phyloP scores from a whole-genome alignment of 306 rosid genomes.

The Comarum palustre region DNA sequence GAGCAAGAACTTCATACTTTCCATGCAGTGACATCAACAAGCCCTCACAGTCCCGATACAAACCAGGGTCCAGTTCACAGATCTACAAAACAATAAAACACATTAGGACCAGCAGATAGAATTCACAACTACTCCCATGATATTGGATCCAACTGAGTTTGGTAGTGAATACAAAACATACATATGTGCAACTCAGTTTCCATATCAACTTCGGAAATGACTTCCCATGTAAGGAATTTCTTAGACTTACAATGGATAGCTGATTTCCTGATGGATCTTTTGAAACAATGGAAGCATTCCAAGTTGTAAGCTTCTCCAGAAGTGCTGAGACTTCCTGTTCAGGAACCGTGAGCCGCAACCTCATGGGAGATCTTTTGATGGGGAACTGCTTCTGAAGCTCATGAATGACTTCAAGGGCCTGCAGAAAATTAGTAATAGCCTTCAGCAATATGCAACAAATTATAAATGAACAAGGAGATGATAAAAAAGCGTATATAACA shows the following conservation, averaged over 20 bases:
- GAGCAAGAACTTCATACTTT: constrained; percentile 83
- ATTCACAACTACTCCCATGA: neutral
- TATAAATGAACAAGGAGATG: neutral
- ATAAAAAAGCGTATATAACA: neutral
- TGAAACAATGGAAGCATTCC: constrained; percentile 65
- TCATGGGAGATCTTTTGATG: constrained; percentile 85
- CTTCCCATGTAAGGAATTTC: neutral
- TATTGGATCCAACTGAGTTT: neutral
- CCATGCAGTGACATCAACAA: constrained; percentile 60
- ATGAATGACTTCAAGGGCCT: constrained; percentile 94
- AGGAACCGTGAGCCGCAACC: constrained; percentile 52
- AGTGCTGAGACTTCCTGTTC: constrained; percentile 51
- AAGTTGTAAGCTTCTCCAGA: constrained; percentile 56
- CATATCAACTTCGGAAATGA: neutral
- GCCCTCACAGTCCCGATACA: constrained; percentile 75
- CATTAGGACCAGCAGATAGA: neutral
- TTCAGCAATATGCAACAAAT: neutral
- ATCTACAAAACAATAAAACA: constrained; percentile 29
- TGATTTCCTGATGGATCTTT: constrained; percentile 67
- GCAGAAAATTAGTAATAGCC: constrained; percentile 27
- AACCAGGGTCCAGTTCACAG: constrained; percentile 85
- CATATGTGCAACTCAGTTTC: neutral
- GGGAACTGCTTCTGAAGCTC: constrained; percentile 94
- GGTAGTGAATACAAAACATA: neutral
- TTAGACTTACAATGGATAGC: constrained; percentile 53